phyloP scores from a whole-genome alignment of 192 early-diverging fungal species.

The Funneliformis geosporum region DNA sequence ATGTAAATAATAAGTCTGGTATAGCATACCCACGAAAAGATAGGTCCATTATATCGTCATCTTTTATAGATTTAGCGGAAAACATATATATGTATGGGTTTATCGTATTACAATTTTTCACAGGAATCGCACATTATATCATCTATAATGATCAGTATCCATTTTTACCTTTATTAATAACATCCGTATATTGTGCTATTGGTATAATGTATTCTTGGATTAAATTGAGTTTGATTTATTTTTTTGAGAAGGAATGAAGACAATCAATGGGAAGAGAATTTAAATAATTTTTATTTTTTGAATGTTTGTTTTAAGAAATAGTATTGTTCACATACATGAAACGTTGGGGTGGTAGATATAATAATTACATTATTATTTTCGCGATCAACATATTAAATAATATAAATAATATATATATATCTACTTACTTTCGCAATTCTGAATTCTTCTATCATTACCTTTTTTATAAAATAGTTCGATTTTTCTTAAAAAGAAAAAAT shows the following conservation, averaged over 20 bases:
- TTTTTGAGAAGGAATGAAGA: conserved; percentile 5
- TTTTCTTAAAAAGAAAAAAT: too few relatives aligned
- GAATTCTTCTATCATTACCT: too few relatives aligned
- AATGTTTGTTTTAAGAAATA: too few relatives aligned
- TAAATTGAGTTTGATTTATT: conserved; percentile 45
- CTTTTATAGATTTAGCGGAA: conserved; percentile 45
- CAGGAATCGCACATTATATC: conserved; percentile 54
- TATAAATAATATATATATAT: too few relatives aligned
- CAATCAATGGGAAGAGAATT: not conserved
- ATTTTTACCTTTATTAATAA: conserved; percentile 83
- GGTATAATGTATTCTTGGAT: conserved; percentile 77
- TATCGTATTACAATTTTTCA: conserved; percentile 55
- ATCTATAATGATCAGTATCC: conserved; percentile 56
- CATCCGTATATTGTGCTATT: conserved; percentile 72
- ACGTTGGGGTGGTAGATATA: too few relatives aligned
- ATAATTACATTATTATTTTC: too few relatives aligned
- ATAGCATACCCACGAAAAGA: not conserved
- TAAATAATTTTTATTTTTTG: too few relatives aligned
- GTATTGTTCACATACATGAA: too few relatives aligned
- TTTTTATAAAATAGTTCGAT: too few relatives aligned
- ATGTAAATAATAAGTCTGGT: not conserved
- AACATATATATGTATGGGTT: conserved; percentile 60
- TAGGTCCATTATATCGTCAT: not conserved
- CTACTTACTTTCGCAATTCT: too few relatives aligned
- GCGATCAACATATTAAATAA: too few relatives aligned